A percentile compares a stretch with the other conserved stretches of the same genome.
These are phyloP conservation scores for Mycena amicta DNA, from an alignment of 768 basidiomycete genomes.

Conservation along the genomic window DNA sequence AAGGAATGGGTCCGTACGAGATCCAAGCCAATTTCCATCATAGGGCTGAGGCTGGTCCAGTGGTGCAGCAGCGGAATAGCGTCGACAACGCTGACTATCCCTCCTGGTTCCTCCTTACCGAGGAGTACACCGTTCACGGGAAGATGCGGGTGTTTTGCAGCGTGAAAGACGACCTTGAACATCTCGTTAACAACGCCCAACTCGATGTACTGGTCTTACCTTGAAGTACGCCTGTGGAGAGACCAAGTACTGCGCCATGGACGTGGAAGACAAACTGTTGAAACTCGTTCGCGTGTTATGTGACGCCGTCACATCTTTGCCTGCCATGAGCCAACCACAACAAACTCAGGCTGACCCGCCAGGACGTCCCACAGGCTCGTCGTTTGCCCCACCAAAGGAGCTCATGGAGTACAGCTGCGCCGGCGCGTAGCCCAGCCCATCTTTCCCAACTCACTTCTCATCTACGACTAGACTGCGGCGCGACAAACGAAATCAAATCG, in stretches of 20 bases:
- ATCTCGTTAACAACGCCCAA: too few relatives aligned
- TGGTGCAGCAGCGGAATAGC: slow-evolving; percentile 80
- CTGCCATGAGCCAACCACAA: not conserved
- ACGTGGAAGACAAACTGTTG: not conserved
- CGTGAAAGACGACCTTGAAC: slow-evolving; percentile 62
- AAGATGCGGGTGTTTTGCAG: slow-evolving; percentile 76
- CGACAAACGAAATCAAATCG: slow-evolving; percentile 87
- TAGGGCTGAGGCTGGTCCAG: slow-evolving; percentile 82
- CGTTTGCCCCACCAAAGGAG: slow-evolving; percentile 42
- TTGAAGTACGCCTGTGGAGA: slow-evolving; percentile 69
- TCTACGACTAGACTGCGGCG: slow-evolving; percentile 74
- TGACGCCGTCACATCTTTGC: not conserved
- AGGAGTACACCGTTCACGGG: slow-evolving; percentile 81
- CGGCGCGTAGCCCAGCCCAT: slow-evolving; percentile 56
- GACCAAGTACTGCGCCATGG: slow-evolving; percentile 52
- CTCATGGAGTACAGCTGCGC: slow-evolving; percentile 90
- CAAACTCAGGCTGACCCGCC: too few relatives aligned
- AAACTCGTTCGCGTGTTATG: not conserved
- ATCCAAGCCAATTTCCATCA: slow-evolving; percentile 86
- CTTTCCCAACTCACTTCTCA: slow-evolving; percentile 4
- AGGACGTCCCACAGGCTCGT: slow-evolving; percentile 3
- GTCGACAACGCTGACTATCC: slow-evolving; percentile 56
- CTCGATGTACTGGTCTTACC: slow-evolving; percentile 35
- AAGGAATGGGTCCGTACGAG: slow-evolving; percentile 47
- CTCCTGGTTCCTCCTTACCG: slow-evolving; percentile 46